Conservation (phyloP, 2,329 filamentous ascomycete genomes). For the Alternaria consortialis region DNA sequence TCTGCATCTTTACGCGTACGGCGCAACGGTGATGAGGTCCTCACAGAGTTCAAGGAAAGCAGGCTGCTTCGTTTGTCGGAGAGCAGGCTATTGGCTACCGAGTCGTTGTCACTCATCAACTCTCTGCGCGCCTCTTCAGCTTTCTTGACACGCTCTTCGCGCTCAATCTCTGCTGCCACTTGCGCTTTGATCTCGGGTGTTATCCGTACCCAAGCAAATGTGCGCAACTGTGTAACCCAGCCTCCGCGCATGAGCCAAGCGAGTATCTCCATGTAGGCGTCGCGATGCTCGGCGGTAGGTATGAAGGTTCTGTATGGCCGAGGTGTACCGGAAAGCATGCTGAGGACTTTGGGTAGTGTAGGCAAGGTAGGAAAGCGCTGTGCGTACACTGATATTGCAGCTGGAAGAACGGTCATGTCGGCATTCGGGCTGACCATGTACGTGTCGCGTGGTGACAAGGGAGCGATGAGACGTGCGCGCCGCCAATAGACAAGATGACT, state of each 20-base stretch:
- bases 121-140: slow-evolving; percentile 40
- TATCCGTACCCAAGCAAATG: slow-evolving; percentile 88
- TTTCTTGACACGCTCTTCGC: slow-evolving; percentile 43
- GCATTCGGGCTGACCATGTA: slow-evolving; percentile 94
- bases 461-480: slow-evolving; percentile 87
- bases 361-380: slow-evolving; percentile 84
- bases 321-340: slow-evolving; percentile 79
- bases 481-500: slow-evolving; percentile 97
- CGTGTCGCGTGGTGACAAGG: slow-evolving; percentile 85
- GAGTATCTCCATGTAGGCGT: slow-evolving; percentile 87
- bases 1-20: slow-evolving; percentile 34
- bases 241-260: slow-evolving; percentile 92
- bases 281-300: slow-evolving; percentile 86
- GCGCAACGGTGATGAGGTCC: slow-evolving; percentile 44
- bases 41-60: slow-evolving; percentile 34
- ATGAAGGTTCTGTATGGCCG: slow-evolving; percentile 84
- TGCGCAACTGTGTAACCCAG: slow-evolving; percentile 93
- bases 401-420: slow-evolving; percentile 74
- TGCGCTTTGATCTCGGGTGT: slow-evolving; percentile 83
- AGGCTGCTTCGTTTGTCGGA: slow-evolving; percentile 45
- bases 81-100: slow-evolving; percentile 36
- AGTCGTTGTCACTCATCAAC: slow-evolving; percentile 43
- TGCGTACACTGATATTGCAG: slow-evolving; percentile 76
- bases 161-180: slow-evolving; percentile 75
- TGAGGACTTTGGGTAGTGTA: slow-evolving; percentile 85